Percentiles rank a stretch among this genome's conserved stretches.
Evolutionary conservation across 1,284 basidiomycete species (phyloP).

Genomic region (Mixia osmundae): DNA sequence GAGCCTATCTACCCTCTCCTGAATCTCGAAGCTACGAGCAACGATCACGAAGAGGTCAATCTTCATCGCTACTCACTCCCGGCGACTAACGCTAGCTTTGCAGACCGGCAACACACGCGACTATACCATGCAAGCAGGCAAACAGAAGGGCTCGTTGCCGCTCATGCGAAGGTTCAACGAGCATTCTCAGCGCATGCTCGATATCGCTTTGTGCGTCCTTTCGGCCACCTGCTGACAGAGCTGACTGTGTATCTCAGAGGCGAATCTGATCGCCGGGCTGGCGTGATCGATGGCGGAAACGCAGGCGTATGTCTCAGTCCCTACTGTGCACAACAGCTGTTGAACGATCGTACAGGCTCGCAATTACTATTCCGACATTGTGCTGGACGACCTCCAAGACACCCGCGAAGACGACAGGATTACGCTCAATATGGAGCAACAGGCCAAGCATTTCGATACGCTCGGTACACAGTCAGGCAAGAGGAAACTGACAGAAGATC

Average conservation of each 20-base stretch:
- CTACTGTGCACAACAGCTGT: neutral
- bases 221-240: slow-evolving; percentile 1
- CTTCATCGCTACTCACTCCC: neutral
- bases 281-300: slow-evolving; percentile 5
- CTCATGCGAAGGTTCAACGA: slow-evolving; percentile 94
- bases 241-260: neutral
- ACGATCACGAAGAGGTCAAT: slow-evolving; percentile 66
- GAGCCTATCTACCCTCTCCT: slow-evolving; percentile 44
- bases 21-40: slow-evolving; percentile 63
- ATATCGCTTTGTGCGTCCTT: slow-evolving; percentile 23
- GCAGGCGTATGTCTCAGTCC: slow-evolving; percentile 1
- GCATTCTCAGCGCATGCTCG: slow-evolving; percentile 70
- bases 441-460: slow-evolving; percentile 3
- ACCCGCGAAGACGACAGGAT: slow-evolving; percentile 41
- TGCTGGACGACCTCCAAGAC: slow-evolving; percentile 62
- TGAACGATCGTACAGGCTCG: slow-evolving; percentile 10
- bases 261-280: neutral
- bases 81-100: neutral
- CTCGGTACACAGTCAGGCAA: neutral
- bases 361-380: slow-evolving; percentile 41
- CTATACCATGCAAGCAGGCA: slow-evolving; percentile 84
- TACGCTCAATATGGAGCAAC: slow-evolving; percentile 43
- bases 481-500: slow-evolving; percentile 6
- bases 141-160: slow-evolving; percentile 62
- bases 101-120: slow-evolving; percentile 71